Evolutionary conservation across 2,329 filamentous ascomycete genomes (phyloP).

Genomic region (Akanthomyces lecanii): DNA sequence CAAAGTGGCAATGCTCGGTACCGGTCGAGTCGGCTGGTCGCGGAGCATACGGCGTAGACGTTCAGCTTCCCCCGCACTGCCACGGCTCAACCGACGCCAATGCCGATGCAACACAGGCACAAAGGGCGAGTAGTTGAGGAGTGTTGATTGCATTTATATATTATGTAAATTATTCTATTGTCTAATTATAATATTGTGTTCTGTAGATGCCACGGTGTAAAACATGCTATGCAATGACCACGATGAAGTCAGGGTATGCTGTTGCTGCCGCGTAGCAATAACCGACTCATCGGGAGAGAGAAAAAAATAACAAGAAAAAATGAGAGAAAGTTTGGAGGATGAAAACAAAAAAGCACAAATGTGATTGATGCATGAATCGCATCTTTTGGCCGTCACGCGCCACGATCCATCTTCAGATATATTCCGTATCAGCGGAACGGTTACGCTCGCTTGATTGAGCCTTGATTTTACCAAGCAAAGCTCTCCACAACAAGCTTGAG

Average conservation of each 20-base stretch:
- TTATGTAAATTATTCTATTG: neutral
- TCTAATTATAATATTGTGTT: neutral
- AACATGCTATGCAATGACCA: neutral
- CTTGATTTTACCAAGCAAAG: conserved; percentile 17
- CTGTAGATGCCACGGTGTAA: neutral
- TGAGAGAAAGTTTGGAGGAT: neutral
- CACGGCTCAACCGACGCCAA: neutral
- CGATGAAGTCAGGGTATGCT: neutral
- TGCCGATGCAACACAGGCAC: neutral
- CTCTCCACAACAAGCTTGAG: conserved; percentile 19
- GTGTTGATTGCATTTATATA: neutral
- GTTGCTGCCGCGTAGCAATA: neutral
- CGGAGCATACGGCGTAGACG: neutral
- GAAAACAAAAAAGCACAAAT: neutral
- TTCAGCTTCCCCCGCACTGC: conserved; percentile 8
- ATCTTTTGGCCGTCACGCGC: neutral
- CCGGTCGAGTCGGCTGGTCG: conserved; percentile 2
- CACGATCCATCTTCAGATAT: neutral
- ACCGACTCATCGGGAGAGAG: neutral
- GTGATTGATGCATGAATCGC: neutral
- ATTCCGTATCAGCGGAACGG: neutral
- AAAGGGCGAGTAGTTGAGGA: neutral
- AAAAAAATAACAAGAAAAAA: neutral
- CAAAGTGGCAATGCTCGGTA: conserved; percentile 2
- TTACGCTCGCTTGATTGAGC: too few species aligned